These are phyloP conservation scores for Curvularia eragrostidis DNA, from an alignment of 2,329 filamentous ascomycete genomes.

Conservation along the genomic window DNA sequence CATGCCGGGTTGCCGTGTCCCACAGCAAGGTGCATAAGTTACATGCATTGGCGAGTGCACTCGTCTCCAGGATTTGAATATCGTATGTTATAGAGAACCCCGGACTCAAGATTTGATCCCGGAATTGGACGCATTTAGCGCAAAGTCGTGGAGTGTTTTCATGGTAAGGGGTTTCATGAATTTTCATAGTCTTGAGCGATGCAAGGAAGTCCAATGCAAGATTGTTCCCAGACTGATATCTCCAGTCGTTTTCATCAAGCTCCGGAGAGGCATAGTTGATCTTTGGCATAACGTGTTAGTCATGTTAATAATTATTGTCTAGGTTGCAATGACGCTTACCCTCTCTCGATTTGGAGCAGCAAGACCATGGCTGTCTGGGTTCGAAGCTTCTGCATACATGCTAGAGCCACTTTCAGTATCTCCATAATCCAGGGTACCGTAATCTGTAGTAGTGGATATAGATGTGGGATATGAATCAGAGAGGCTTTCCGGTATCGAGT, in stretches of 20 bases:
- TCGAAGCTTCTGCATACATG: not conserved
- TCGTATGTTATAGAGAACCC: constrained; percentile 1
- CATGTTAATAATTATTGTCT: not conserved
- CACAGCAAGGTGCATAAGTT: not conserved
- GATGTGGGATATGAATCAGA: not conserved
- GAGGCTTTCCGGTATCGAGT: not conserved
- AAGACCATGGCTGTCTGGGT: not conserved
- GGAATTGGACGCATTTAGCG: not conserved
- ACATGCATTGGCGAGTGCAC: not conserved
- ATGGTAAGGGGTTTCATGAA: not conserved
- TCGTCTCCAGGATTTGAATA: not conserved
- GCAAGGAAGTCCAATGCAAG: not conserved
- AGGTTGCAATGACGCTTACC: not conserved
- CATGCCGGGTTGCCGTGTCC: not conserved
- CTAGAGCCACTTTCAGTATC: not conserved
- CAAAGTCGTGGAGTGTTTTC: not conserved
- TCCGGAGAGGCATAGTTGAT: constrained; percentile 7
- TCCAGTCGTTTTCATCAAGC: constrained; percentile 13
- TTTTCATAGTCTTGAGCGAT: not conserved
- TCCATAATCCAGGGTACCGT: too few relatives aligned
- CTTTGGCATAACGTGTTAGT: not conserved
- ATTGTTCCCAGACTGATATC: constrained; percentile 1
- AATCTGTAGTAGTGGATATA: not conserved
- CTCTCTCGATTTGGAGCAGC: not conserved
- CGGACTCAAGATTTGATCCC: not conserved